Evolutionary conservation across 2,329 filamentous ascomycete genomes (phyloP).

Genomic region (Geosmithia flava): DNA sequence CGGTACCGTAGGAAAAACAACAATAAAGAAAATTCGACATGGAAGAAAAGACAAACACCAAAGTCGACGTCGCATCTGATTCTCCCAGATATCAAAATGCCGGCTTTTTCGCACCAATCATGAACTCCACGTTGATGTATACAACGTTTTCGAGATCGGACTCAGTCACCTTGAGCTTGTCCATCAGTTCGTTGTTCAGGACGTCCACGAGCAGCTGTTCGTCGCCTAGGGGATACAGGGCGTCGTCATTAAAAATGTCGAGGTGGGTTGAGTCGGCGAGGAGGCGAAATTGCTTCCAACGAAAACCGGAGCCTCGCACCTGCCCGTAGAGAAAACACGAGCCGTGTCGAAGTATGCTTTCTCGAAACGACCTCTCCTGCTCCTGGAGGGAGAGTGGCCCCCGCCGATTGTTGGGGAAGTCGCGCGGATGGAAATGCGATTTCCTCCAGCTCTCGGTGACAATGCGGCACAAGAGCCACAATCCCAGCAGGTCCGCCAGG

Average conservation of each 20-base stretch:
- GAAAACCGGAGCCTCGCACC: not conserved
- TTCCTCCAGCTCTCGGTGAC: not conserved
- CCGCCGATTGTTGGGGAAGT: not conserved
- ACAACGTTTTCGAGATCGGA: not conserved
- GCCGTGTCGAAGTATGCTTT: not conserved
- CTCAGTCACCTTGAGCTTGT: not conserved
- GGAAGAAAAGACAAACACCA: too few species aligned
- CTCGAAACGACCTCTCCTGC: not conserved
- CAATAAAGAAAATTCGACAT: too few species aligned
- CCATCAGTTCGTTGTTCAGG: not conserved
- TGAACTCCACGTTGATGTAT: not conserved
- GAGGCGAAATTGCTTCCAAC: too few species aligned
- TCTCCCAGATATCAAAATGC: too few species aligned
- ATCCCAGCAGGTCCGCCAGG: not conserved
- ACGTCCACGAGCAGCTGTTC: not conserved
- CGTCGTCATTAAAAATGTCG: too few species aligned
- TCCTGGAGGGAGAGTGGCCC: not conserved
- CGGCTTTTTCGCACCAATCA: not conserved
- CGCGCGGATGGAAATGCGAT: not conserved
- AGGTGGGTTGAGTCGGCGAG: too few species aligned
- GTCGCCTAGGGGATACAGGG: not conserved
- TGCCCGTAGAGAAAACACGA: not conserved
- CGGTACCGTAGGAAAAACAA: too few species aligned
- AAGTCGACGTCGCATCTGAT: too few species aligned
- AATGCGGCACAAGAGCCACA: not conserved